Evolutionary conservation across 306 rosid species (phyloP).

Genomic region (Ziziphus jujuba): DNA sequence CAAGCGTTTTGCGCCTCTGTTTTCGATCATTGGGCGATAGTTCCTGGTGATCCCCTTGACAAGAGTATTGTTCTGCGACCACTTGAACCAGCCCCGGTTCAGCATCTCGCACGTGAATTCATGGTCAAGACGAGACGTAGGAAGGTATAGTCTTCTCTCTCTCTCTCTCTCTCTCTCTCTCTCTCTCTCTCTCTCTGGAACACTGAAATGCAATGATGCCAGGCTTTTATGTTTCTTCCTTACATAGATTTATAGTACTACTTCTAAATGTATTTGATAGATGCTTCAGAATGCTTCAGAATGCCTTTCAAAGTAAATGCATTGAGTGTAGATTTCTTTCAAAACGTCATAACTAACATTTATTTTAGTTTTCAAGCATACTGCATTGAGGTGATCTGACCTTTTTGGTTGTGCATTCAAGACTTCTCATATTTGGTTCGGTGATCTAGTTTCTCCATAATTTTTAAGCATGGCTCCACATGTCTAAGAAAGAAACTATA

Average conservation of each 20-base stretch:
- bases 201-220: background rate
- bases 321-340: background rate
- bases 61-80: constrained; percentile 94
- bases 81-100: constrained; percentile 97
- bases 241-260: background rate
- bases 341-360: background rate
- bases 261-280: background rate
- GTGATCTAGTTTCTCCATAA: no score
- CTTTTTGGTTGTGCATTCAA: no score
- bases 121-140: constrained; percentile 99
- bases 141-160: constrained; percentile 52
- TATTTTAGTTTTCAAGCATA: no score
- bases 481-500: no score
- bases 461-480: no score
- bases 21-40: constrained; percentile 98
- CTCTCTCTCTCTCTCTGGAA: background rate
- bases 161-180: constrained; percentile 1
- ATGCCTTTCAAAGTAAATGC: no score
- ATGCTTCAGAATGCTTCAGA: background rate
- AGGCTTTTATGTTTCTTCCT: background rate
- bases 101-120: constrained; percentile 97
- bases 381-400: no score
- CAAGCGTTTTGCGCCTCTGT: constrained; percentile 87
- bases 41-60: constrained; percentile 98
- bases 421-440: no score